Evolutionary conservation across 2,329 filamentous ascomycete species (phyloP).

Genomic region (Colletotrichum viniferum): DNA sequence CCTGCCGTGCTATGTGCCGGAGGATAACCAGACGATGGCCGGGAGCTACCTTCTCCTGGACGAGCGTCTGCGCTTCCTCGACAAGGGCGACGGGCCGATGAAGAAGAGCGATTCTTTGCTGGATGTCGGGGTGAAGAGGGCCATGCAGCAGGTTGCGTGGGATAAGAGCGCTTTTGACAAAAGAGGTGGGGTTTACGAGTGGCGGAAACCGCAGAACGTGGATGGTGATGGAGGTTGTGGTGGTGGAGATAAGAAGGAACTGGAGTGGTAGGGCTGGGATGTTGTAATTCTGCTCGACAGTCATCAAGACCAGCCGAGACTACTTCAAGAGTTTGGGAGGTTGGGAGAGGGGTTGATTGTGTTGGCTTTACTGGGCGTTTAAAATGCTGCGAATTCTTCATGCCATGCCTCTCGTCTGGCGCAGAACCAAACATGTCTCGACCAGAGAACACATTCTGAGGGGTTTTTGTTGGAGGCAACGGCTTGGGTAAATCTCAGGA

Average conservation of each 20-base stretch:
- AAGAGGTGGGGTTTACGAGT: slow-evolving; percentile 55
- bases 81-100: slow-evolving; percentile 40
- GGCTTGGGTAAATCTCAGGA: accelerated
- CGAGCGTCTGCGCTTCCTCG: slow-evolving; percentile 55
- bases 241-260: background rate
- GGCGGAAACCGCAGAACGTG: slow-evolving; percentile 33
- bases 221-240: background rate
- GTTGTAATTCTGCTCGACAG: background rate
- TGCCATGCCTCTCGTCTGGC: background rate
- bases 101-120: slow-evolving; percentile 40
- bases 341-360: background rate
- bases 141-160: slow-evolving; percentile 49
- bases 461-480: background rate
- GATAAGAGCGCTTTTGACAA: slow-evolving; percentile 46
- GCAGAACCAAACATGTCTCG: background rate
- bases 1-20: slow-evolving; percentile 47
- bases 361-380: background rate
- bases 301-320: background rate
- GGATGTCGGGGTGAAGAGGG: slow-evolving; percentile 50
- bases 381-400: background rate
- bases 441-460: background rate
- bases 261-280: background rate
- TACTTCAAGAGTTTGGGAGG: background rate
- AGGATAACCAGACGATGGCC: slow-evolving; percentile 55
- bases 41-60: slow-evolving; percentile 56